phyloP scores from a whole-genome alignment of 768 basidiomycete species.

The Mrakia frigida region DNA sequence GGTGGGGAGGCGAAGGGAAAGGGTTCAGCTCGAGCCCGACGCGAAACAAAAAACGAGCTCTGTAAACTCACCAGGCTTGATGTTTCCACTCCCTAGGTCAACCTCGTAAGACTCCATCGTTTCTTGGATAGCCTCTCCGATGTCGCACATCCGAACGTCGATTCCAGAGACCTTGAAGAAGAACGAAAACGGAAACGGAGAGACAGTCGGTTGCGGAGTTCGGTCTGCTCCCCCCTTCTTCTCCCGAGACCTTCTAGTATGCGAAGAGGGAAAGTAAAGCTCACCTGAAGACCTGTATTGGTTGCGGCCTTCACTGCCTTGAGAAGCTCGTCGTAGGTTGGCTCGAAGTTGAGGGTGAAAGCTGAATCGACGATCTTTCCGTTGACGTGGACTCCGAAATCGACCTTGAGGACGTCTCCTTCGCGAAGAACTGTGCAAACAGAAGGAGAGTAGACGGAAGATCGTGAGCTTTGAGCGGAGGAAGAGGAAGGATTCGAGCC shows the following conservation, averaged over 20 bases:
- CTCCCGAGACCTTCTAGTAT: too few relatives aligned
- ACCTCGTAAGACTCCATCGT: conserved; percentile 99
- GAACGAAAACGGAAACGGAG: background rate
- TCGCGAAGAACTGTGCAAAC: conserved; percentile 61
- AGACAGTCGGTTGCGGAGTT: background rate
- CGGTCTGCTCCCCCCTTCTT: too few relatives aligned
- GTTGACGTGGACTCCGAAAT: conserved; percentile 93
- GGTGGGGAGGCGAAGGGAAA: background rate
- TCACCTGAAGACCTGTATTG: conserved; percentile 77
- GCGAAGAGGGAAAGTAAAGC: conserved; percentile 26
- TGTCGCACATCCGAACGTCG: conserved; percentile 85
- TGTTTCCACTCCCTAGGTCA: conserved; percentile 67
- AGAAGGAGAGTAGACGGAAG: background rate
- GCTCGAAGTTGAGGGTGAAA: conserved; percentile 79
- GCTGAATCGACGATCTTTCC: conserved; percentile 95
- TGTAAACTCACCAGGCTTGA: conserved; percentile 60
- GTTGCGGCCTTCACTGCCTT: conserved; percentile 93
- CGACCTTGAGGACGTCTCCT: conserved; percentile 90
- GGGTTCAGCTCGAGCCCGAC: background rate
- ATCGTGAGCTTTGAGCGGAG: too few relatives aligned
- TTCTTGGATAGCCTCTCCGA: conserved; percentile 88
- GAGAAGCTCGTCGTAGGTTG: conserved; percentile 79
- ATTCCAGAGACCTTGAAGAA: conserved; percentile 80
- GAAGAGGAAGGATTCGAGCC: too few relatives aligned
- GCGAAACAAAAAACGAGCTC: too few relatives aligned